These are phyloP conservation scores for Bipolaris victoriae DNA, from an alignment of 2,329 filamentous ascomycete genomes.

Conservation along the genomic window DNA sequence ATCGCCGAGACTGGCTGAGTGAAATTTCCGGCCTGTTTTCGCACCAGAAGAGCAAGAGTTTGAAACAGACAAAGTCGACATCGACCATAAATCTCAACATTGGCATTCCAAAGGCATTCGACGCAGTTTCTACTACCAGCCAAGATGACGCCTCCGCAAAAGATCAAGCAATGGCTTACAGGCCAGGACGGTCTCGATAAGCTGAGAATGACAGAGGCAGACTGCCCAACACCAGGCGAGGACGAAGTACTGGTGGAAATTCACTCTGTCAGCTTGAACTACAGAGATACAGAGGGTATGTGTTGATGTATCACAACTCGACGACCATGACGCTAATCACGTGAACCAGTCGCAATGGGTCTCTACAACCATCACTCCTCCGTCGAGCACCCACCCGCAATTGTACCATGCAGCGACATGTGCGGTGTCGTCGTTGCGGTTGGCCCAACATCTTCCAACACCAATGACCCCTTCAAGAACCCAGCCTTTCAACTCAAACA, in stretches of 20 bases:
- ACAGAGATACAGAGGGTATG: conserved; percentile 57
- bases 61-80: conserved; percentile 15
- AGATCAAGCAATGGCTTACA: conserved; percentile 52
- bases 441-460: conserved; percentile 49
- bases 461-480: conserved; percentile 55
- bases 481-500: conserved; percentile 37
- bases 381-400: conserved; percentile 48
- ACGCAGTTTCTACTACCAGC: conserved; percentile 18
- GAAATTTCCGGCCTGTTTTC: conserved; percentile 39
- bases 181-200: conserved; percentile 53
- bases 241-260: conserved; percentile 60
- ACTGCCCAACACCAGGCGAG: conserved; percentile 45
- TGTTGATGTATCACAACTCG: not conserved
- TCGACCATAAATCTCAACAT: conserved; percentile 8
- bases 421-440: conserved; percentile 65
- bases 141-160: conserved; percentile 36
- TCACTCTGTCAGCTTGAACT: conserved; percentile 61
- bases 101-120: conserved; percentile 14
- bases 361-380: conserved; percentile 70
- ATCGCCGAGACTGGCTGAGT: conserved; percentile 45
- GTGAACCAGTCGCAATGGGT: conserved; percentile 65
- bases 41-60: conserved; percentile 25
- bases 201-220: conserved; percentile 42
- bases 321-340: conserved; percentile 11
- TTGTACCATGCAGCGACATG: conserved; percentile 74